phyloP scores from a whole-genome alignment of 2,329 filamentous ascomycete genomes.

The Aspergillus sp. region DNA sequence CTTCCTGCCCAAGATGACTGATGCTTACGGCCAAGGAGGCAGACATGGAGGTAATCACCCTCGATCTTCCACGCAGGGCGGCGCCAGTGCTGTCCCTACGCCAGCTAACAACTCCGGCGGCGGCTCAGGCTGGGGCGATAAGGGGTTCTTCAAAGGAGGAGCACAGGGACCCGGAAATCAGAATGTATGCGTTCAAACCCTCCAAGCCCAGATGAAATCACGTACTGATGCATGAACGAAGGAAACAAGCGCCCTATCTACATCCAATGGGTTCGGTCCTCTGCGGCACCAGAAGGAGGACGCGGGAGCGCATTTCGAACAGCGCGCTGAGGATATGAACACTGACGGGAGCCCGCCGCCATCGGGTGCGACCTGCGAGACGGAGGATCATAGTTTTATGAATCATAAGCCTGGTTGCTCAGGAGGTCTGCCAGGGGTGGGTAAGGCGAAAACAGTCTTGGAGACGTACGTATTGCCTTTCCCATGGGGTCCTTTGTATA shows the following conservation, averaged over 20 bases:
- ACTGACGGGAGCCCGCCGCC: not conserved
- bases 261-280: conserved; percentile 21
- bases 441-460: conserved; percentile 15
- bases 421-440: conserved; percentile 25
- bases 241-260: conserved; percentile 16
- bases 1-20: conserved; percentile 6
- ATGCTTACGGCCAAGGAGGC: not conserved
- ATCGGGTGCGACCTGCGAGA: conserved; percentile 10
- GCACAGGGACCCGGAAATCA: conserved; percentile 18
- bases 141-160: conserved; percentile 14
- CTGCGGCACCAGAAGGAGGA: conserved; percentile 21
- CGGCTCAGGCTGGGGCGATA: conserved; percentile 17
- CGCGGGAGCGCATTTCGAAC: conserved; percentile 14
- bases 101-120: conserved; percentile 23
- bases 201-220: not conserved
- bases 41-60: conserved; percentile 7
- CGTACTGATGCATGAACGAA: conserved; percentile 2
- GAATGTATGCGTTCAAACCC: conserved; percentile 9
- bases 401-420: conserved; percentile 17
- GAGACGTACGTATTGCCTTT: conserved; percentile 1
- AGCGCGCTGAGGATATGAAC: conserved; percentile 5
- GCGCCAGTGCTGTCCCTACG: conserved; percentile 17
- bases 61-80: conserved; percentile 13
- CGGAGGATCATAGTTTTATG: conserved; percentile 29
- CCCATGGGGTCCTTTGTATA: too few relatives aligned